Conservation (phyloP, 768 basidiomycete species). For the Mycena crocata region DNA sequence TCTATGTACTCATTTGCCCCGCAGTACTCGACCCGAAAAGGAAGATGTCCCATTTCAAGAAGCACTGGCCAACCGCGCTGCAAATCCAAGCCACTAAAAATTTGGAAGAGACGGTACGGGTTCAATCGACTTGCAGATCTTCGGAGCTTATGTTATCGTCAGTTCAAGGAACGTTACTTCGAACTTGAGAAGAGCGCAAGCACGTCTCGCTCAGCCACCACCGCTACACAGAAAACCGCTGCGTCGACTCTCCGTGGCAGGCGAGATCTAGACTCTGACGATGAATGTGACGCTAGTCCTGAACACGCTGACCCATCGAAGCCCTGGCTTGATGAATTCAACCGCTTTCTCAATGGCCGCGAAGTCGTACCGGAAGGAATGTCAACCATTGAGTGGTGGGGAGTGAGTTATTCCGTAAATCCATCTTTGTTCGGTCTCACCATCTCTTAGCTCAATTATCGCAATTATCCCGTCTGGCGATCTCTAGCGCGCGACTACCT, state of each 20-base stretch:
- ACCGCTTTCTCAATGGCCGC: not conserved
- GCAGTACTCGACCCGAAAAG: constrained; percentile 16
- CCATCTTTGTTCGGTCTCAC: not conserved
- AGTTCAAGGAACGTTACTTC: constrained; percentile 12
- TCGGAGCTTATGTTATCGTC: not conserved
- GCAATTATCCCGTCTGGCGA: constrained; percentile 40
- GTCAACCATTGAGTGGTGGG: constrained; percentile 20
- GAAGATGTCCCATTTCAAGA: constrained; percentile 33
- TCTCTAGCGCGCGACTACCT: constrained; percentile 42
- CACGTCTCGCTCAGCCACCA: no score
- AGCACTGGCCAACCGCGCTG: constrained; percentile 39
- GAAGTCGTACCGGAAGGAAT: constrained; percentile 8
- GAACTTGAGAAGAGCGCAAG: not conserved
- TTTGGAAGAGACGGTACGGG: constrained; percentile 34
- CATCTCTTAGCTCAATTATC: not conserved
- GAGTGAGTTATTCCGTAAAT: constrained; percentile 1
- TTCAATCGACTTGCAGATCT: not conserved
- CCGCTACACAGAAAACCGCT: not conserved
- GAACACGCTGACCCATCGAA: not conserved
- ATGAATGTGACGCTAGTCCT: not conserved
- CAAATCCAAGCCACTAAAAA: constrained; percentile 27
- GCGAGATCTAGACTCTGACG: not conserved
- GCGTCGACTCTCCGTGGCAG: not conserved
- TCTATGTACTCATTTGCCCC: not conserved
- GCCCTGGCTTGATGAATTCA: constrained; percentile 14